Evolutionary conservation across 345 rosid species (phyloP).

Genomic region (Salix purpurea): DNA sequence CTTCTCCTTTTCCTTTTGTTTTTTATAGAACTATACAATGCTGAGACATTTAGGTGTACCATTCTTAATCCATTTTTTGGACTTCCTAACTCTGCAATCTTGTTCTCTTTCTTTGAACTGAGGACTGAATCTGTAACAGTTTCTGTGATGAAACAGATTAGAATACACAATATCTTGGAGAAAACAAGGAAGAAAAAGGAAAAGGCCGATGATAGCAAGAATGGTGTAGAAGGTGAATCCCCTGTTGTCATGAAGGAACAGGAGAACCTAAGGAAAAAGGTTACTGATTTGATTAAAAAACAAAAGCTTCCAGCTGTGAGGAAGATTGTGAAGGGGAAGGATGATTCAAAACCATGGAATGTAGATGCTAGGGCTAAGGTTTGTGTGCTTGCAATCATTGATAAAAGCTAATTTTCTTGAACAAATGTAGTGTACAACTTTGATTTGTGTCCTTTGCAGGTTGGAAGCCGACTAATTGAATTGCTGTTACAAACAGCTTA

Average conservation of each 20-base stretch:
- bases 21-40: background rate
- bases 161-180: conserved; percentile 70
- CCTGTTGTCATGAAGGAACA: conserved; percentile 40
- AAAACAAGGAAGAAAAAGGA: conserved; percentile 68
- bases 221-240: conserved; percentile 39
- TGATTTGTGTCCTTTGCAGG: conserved; percentile 42
- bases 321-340: conserved; percentile 67
- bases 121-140: conserved; percentile 7
- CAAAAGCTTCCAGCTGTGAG: conserved; percentile 78
- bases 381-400: conserved; percentile 23
- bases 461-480: conserved; percentile 89
- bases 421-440: background rate
- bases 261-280: conserved; percentile 70
- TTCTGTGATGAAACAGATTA: conserved; percentile 45
- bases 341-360: conserved; percentile 67
- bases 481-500: conserved; percentile 73
- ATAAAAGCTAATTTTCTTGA: conserved; percentile 4
- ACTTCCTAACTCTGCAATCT: background rate
- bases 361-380: conserved; percentile 83
- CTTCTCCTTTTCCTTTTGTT: background rate
- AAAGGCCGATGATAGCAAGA: conserved; percentile 33
- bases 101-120: background rate
- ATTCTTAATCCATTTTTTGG: conserved; percentile 1
- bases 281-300: conserved; percentile 65
- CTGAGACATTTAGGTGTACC: background rate